Evolutionary conservation across 305 asterid genomes (phyloP).

Genomic region (Solanum aculeatissimum): DNA sequence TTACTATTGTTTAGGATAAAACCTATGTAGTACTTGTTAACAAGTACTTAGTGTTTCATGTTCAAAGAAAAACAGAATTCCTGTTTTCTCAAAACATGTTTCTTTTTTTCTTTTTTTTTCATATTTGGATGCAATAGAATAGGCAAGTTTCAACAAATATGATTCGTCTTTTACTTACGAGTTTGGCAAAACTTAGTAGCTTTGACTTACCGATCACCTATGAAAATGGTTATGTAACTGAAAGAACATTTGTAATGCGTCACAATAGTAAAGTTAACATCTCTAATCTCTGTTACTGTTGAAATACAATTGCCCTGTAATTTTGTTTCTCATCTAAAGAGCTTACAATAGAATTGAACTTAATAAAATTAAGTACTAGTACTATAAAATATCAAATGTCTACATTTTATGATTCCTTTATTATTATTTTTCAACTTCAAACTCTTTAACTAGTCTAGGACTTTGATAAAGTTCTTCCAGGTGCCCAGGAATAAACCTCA

Average conservation of each 20-base stretch:
- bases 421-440: not conserved
- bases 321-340: not conserved
- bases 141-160: not conserved
- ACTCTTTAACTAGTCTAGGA: not conserved
- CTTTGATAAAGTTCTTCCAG: constrained; percentile 31
- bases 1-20: not conserved
- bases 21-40: not conserved
- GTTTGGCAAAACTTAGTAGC: not conserved
- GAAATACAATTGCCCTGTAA: not conserved
- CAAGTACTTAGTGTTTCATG: not conserved
- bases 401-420: not conserved
- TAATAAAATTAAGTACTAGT: not conserved
- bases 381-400: not conserved
- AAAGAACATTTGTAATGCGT: not conserved
- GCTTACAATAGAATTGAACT: not conserved
- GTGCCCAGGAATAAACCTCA: constrained; percentile 46
- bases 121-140: not conserved
- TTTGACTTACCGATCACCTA: not conserved
- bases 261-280: not conserved
- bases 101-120: not conserved
- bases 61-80: not conserved
- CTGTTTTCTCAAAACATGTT: not conserved
- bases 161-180: not conserved
- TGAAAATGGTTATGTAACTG: not conserved
- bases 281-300: not conserved